These are phyloP conservation scores for Nephelium lappaceum DNA, from an alignment of 345 rosid genomes.

Conservation along the genomic window DNA sequence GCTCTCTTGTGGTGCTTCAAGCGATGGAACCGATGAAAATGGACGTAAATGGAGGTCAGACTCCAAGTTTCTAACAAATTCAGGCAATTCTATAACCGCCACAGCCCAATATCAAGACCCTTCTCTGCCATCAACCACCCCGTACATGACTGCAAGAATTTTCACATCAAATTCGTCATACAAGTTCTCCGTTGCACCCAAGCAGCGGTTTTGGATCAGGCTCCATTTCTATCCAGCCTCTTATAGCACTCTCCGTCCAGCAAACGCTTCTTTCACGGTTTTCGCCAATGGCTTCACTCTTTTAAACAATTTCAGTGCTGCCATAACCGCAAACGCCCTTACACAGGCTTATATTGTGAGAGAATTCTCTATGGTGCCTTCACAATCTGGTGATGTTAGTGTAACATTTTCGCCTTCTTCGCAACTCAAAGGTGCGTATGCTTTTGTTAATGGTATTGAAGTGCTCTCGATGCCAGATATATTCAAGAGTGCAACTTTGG, in stretches of 20 bases:
- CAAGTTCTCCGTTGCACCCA: conserved; percentile 33
- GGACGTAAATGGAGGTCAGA: conserved; percentile 54
- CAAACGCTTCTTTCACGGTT: conserved; percentile 38
- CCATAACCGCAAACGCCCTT: conserved; percentile 48
- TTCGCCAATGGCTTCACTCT: conserved; percentile 46
- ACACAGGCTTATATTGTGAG: conserved; percentile 46
- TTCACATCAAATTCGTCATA: conserved; percentile 46
- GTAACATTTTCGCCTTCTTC: conserved; percentile 41
- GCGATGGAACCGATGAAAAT: conserved; percentile 32
- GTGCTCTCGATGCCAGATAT: conserved; percentile 42
- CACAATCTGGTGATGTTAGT: conserved; percentile 30
- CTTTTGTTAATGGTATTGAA: conserved; percentile 68
- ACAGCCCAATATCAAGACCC: conserved; percentile 50
- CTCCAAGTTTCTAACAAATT: conserved; percentile 31
- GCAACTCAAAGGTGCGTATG: conserved; percentile 37
- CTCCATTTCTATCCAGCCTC: conserved; percentile 52
- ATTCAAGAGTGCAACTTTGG: conserved; percentile 38
- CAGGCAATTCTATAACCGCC: conserved; percentile 20
- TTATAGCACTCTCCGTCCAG: conserved; percentile 33
- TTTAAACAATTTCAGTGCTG: conserved; percentile 56
- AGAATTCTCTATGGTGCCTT: conserved; percentile 47
- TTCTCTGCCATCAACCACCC: conserved; percentile 47
- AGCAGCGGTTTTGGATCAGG: conserved; percentile 46
- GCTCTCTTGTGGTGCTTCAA: conserved; percentile 48
- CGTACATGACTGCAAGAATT: conserved; percentile 61